Conservation (phyloP, 2,329 filamentous ascomycete genomes). For the Botrytis porri region DNA sequence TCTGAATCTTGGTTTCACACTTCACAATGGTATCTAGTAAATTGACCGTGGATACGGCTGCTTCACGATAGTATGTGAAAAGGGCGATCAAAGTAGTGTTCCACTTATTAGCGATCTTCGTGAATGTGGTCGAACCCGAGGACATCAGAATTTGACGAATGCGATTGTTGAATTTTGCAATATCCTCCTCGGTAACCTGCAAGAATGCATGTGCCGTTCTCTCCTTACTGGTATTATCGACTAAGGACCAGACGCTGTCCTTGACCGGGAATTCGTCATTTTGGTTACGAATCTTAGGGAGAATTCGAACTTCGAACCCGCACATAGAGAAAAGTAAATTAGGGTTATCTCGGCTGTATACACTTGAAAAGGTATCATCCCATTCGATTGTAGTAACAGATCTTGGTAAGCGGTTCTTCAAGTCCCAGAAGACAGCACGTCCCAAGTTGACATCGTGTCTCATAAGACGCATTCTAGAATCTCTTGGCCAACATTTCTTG, state of each 20-base stretch:
- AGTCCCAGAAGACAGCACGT: constrained; percentile 95
- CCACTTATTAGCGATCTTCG: constrained; percentile 99
- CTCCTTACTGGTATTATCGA: constrained; percentile 95
- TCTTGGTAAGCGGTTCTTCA: constrained; percentile 93
- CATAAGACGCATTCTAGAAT: constrained; percentile 97
- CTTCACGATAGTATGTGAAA: constrained; percentile 98
- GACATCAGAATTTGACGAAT: constrained; percentile 99
- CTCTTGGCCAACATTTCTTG: constrained; percentile 98
- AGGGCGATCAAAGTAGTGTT: constrained; percentile 95
- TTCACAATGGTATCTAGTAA: constrained; percentile 97
- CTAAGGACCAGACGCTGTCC: constrained; percentile 96
- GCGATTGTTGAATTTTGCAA: constrained; percentile 98
- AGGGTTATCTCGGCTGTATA: constrained; percentile 97
- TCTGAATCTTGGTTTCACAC: constrained; percentile 99
- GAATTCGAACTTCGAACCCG: constrained; percentile 92
- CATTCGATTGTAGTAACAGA: constrained; percentile 97
- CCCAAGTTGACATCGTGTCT: constrained; percentile 97
- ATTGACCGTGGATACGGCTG: constrained; percentile 91
- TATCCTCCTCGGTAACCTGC: constrained; percentile 96
- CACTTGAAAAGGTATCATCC: constrained; percentile 97
- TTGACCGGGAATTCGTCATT: constrained; percentile 97
- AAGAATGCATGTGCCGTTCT: constrained; percentile 96
- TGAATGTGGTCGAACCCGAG: constrained; percentile 98
- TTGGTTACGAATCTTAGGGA: constrained; percentile 91
- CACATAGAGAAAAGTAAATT: constrained; percentile 97